phyloP scores from a whole-genome alignment of 108 stramenopile species.

The Nitzschia sp. region DNA sequence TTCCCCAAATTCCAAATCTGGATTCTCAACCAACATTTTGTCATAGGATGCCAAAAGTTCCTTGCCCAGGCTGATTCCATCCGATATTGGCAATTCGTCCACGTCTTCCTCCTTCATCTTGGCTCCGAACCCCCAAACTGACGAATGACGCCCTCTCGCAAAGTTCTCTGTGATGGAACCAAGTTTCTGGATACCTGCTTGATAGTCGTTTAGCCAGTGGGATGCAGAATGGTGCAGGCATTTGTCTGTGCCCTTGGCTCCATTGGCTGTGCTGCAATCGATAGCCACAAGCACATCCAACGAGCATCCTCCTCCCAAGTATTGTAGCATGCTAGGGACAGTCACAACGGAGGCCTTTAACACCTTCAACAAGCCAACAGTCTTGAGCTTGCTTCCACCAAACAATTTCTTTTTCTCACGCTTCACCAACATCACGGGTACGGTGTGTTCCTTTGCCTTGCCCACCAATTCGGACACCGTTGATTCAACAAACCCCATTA shows the following conservation, averaged over 20 bases:
- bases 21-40: constrained; percentile 42
- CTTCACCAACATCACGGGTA: constrained; percentile 49
- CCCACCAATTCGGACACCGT: constrained; percentile 45
- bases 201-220: constrained; percentile 67
- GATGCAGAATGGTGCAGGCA: constrained; percentile 51
- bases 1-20: constrained; percentile 59
- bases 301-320: constrained; percentile 55
- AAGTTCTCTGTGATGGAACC: constrained; percentile 67
- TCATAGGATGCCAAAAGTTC: constrained; percentile 71
- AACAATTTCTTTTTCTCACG: constrained; percentile 41
- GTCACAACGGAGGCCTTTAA: constrained; percentile 38
- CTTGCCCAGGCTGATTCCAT: constrained; percentile 46
- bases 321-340: constrained; percentile 62
- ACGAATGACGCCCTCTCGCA: constrained; percentile 57
- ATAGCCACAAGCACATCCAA: constrained; percentile 76
- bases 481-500: constrained; percentile 61
- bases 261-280: constrained; percentile 71
- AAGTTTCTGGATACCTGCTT: constrained; percentile 71
- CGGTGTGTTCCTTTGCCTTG: constrained; percentile 34
- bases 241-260: constrained; percentile 42
- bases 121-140: constrained; percentile 89
- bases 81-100: constrained; percentile 33
- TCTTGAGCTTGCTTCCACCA: constrained; percentile 43
- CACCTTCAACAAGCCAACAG: constrained; percentile 46
- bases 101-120: constrained; percentile 55